Conservation (phyloP, 768 basidiomycete genomes). For the Tricholoma sp. region DNA sequence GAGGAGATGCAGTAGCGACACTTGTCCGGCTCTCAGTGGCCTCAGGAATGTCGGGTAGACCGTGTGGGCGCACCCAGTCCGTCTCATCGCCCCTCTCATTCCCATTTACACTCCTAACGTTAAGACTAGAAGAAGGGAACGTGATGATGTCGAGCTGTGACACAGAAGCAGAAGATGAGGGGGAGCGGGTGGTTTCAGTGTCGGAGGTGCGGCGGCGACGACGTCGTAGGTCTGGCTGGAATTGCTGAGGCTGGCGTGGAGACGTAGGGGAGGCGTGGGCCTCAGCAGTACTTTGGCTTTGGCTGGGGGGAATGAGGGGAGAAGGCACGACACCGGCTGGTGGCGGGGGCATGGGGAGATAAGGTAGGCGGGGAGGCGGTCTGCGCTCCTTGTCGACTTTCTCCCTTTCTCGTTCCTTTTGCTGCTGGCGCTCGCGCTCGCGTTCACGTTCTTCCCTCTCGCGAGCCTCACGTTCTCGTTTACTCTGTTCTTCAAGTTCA, state of each 20-base stretch:
- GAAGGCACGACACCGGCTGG: slow-evolving; percentile 3
- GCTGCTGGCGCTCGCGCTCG: neutral
- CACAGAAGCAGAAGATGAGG: slow-evolving; percentile 9
- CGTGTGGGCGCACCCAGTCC: neutral
- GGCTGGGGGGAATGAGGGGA: slow-evolving; percentile 4
- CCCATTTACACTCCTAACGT: neutral
- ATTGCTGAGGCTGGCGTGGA: slow-evolving; percentile 9
- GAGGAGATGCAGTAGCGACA: slow-evolving; percentile 10
- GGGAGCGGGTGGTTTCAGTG: slow-evolving; percentile 9
- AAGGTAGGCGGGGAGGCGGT: slow-evolving; percentile 6
- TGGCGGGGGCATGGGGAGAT: slow-evolving; percentile 15
- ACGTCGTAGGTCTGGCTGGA: slow-evolving; percentile 11
- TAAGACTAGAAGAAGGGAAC: slow-evolving; percentile 7
- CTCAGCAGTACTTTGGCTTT: slow-evolving; percentile 5
- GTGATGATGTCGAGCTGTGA: slow-evolving; percentile 13
- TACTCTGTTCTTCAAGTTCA: neutral
- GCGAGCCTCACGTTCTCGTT: neutral
- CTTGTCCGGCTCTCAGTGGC: slow-evolving; percentile 11
- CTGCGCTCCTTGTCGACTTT: neutral
- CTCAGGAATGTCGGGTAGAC: slow-evolving; percentile 17
- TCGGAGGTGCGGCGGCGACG: slow-evolving; percentile 9
- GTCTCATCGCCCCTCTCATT: slow-evolving; percentile 1
- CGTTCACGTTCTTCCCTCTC: neutral
- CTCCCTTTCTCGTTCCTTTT: slow-evolving; percentile 2
- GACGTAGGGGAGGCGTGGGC: neutral